Percentiles rank a stretch among this genome's conserved stretches.
These are phyloP conservation scores for Metschnikowia gelsemii DNA, from an alignment of 805 yeast genomes.

Conservation along the genomic window DNA sequence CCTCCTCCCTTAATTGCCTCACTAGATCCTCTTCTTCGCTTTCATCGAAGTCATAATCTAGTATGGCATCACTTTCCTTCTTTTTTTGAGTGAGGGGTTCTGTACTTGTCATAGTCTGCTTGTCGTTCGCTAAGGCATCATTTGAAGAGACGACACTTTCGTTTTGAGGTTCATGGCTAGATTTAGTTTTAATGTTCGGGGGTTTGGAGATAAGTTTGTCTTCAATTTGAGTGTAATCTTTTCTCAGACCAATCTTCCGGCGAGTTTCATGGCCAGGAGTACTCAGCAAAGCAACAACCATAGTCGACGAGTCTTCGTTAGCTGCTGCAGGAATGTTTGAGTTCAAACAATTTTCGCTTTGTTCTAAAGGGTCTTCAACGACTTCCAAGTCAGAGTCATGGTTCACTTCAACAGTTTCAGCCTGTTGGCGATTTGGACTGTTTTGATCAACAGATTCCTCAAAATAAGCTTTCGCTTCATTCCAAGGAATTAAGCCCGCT, in stretches of 20 bases:
- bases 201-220: too few species aligned
- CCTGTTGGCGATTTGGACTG: conserved; percentile 6
- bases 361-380: conserved; percentile 1
- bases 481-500: conserved; percentile 53
- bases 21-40: conserved; percentile 72
- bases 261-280: too few species aligned
- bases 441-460: conserved; percentile 6
- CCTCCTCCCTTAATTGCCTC: conserved; percentile 66
- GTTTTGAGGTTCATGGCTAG: background rate
- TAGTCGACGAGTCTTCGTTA: too few species aligned
- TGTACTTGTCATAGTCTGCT: too few species aligned
- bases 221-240: conserved; percentile 1
- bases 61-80: conserved; percentile 3
- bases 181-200: background rate
- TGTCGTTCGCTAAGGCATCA: too few species aligned
- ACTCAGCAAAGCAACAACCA: too few species aligned
- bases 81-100: background rate
- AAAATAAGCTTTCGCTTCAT: conserved; percentile 41
- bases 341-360: background rate
- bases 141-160: too few species aligned
- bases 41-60: conserved; percentile 70
- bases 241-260: conserved; percentile 1
- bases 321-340: background rate
- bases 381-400: conserved; percentile 15
- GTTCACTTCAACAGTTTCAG: conserved; percentile 1